phyloP scores from a whole-genome alignment of 306 rosid species.

The Ormosia emarginata region DNA sequence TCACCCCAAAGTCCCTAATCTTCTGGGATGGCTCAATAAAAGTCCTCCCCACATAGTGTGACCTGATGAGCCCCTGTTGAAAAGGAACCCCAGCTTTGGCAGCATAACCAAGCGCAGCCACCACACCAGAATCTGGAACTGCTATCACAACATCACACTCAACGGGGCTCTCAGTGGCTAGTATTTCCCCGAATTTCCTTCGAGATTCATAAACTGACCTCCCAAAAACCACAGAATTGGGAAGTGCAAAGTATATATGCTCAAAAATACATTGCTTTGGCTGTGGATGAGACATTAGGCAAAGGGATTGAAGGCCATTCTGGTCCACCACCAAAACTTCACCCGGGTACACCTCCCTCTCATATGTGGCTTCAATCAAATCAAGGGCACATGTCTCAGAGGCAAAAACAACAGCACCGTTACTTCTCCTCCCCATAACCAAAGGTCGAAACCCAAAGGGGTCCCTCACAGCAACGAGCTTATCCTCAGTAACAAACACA shows the following conservation, averaged over 20 bases:
- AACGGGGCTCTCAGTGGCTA: conserved; percentile 69
- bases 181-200: conserved; percentile 60
- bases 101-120: conserved; percentile 91
- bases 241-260: conserved; percentile 82
- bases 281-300: conserved; percentile 63
- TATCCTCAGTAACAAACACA: conserved; percentile 74
- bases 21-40: conserved; percentile 87
- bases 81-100: conserved; percentile 84
- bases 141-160: conserved; percentile 90
- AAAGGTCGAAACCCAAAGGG: conserved; percentile 75
- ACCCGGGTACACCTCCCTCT: conserved; percentile 77
- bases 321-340: conserved; percentile 71
- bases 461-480: conserved; percentile 78
- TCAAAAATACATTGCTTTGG: conserved; percentile 81
- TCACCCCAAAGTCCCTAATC: conserved; percentile 81
- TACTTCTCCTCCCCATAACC: conserved; percentile 80
- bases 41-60: conserved; percentile 89
- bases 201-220: conserved; percentile 72
- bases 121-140: conserved; percentile 85
- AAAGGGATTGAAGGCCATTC: conserved; percentile 64
- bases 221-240: conserved; percentile 68
- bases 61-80: conserved; percentile 81
- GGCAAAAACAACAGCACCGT: conserved; percentile 76
- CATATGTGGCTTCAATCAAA: conserved; percentile 70
- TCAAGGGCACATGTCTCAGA: conserved; percentile 89